Conservation (phyloP, 192 early-diverging fungal species). For the Backusella mclennaniae region DNA sequence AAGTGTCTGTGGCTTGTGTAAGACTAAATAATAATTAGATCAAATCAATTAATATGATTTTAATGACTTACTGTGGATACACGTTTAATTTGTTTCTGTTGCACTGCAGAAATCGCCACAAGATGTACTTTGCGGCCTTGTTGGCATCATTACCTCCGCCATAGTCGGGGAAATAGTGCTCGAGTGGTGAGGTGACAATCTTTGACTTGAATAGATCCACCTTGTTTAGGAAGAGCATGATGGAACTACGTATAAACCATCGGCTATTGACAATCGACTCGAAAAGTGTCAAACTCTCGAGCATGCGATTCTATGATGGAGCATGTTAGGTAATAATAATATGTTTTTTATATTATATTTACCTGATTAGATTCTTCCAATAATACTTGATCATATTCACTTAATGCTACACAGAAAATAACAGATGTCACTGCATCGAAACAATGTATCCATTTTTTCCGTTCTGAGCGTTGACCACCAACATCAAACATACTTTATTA, state of each 20-base stretch:
- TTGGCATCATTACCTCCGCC: constrained; percentile 72
- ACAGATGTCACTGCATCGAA: constrained; percentile 81
- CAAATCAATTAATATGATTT: background rate
- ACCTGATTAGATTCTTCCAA: constrained; percentile 65
- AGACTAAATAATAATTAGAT: background rate
- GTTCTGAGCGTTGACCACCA: constrained; percentile 69
- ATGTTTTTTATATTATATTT: background rate
- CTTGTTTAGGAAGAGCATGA: constrained; percentile 87
- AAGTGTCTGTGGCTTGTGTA: constrained; percentile 14
- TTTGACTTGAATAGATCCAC: constrained; percentile 78
- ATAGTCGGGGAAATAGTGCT: constrained; percentile 82
- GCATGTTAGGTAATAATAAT: constrained; percentile 5
- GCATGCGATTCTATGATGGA: constrained; percentile 70
- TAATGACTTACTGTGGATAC: constrained; percentile 72
- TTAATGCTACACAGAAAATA: constrained; percentile 82
- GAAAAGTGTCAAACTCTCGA: constrained; percentile 79
- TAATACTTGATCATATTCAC: constrained; percentile 84
- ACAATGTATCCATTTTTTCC: constrained; percentile 76
- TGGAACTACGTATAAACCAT: constrained; percentile 81
- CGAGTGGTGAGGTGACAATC: constrained; percentile 63
- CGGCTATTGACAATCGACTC: constrained; percentile 83
- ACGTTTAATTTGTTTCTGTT: constrained; percentile 84
- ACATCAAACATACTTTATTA: constrained; percentile 69
- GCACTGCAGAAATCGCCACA: constrained; percentile 88
- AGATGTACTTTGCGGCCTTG: constrained; percentile 86